Conservation (phyloP, 768 basidiomycete species). For the Leccinum uliginosum region DNA sequence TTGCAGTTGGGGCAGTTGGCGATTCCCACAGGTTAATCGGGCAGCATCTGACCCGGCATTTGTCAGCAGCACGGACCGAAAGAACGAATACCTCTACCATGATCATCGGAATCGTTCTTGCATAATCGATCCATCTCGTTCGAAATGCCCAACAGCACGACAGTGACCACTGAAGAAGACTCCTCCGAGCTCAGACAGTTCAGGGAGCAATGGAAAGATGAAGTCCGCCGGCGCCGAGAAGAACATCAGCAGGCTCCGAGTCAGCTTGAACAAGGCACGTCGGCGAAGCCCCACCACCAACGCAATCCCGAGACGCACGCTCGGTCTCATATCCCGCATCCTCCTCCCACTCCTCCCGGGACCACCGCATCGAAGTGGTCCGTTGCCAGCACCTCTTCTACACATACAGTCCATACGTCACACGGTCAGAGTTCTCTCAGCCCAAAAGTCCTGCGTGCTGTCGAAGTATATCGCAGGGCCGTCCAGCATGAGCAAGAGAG, state of each 20-base stretch:
- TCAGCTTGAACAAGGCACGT: constrained; percentile 1
- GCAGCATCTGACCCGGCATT: background rate
- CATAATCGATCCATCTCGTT: background rate
- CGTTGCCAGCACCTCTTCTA: constrained; percentile 12
- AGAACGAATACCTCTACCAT: background rate
- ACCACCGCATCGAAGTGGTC: constrained; percentile 6
- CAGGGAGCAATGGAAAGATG: constrained; percentile 69
- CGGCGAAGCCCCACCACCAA: background rate
- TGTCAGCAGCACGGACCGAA: background rate
- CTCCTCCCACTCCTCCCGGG: background rate
- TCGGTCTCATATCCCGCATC: constrained; percentile 1
- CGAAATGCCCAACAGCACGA: background rate
- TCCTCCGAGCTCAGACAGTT: constrained; percentile 63
- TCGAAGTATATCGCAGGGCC: constrained; percentile 66
- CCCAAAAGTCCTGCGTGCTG: constrained; percentile 41
- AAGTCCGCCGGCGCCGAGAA: constrained; percentile 41
- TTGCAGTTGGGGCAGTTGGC: too few species aligned
- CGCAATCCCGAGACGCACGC: constrained; percentile 6
- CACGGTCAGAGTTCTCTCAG: constrained; percentile 30
- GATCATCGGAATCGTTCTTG: background rate
- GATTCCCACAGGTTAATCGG: too few species aligned
- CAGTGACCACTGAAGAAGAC: constrained; percentile 34
- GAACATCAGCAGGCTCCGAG: constrained; percentile 7
- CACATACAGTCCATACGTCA: constrained; percentile 16
- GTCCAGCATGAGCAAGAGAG: constrained; percentile 70